Base-by-base conservation (phyloP, 2,329 filamentous ascomycete species). In the Ceratocystis colombiana region DNA sequence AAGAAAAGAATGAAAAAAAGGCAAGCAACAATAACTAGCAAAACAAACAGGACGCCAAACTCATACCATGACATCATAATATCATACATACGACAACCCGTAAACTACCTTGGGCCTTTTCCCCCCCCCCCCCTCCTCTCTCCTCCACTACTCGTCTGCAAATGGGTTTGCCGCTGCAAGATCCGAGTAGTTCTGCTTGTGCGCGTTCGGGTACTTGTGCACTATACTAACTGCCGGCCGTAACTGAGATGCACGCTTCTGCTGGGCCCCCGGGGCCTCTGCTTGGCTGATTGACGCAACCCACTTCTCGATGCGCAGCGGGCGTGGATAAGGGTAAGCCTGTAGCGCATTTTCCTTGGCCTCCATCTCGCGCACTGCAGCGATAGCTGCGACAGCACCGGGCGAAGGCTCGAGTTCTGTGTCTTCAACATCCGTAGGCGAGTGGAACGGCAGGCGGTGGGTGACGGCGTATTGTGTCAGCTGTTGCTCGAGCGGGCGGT, bases 121-220 rank as follows among this genome's bases (percentile, higher is more conserved):
- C 30, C 3, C 57, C n/a, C 28, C 2, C 3, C 22, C 2, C 3
- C 22, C 25, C 22, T 61, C 37, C 65, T 30, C n/a, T 33, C 6
- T 48, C 46, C 12, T 22, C 30, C 6, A 7, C 22, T 64, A n/a
- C 12, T 61, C 62, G 6, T 46, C 63, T 3, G 61, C 64, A 44
- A 68, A 69, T 12, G 68, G 68, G 25, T 69, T 69, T 12, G 61
- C 22, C 41, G 37, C 57, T 1, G 68, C 67, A 48, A 69, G 67
- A 20, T 69, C 67, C 15, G 67, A 62, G 59, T 69, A 69, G 62
- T 69, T 64, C 61, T 69, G 68, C 37, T 68, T 45, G 22, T 68
- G 64, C 25, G 68, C 68, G 22, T 61, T n/a, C 22, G 68, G 68
- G 50, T 69, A 68, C 64, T 65, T 66, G 53, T 33, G 63, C 25